A percentile compares a stretch with the other conserved stretches of the same genome.
phyloP scores from a whole-genome alignment of 2,329 filamentous ascomycete species.

The Pseudogymnoascus sp. region DNA sequence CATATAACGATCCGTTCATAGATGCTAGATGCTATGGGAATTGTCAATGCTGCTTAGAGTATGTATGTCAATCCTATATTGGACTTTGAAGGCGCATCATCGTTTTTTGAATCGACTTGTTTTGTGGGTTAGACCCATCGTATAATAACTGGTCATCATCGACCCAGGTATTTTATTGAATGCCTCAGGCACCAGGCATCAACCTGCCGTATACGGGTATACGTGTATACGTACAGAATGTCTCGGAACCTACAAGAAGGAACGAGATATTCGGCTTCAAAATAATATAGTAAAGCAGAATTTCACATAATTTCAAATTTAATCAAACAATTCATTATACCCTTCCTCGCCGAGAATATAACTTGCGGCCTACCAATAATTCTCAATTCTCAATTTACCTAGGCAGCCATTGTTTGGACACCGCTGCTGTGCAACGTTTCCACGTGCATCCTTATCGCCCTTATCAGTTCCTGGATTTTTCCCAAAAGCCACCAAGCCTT shows the following conservation, averaged over 20 bases:
- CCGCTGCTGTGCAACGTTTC: background rate
- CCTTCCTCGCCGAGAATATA: background rate
- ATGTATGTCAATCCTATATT: background rate
- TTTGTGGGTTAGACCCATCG: background rate
- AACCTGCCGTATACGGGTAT: background rate
- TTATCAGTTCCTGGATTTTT: slow-evolving; percentile 8
- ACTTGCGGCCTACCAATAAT: background rate
- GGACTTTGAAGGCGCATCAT: background rate
- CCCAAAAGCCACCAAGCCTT: background rate
- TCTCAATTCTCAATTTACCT: background rate
- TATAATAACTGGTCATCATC: background rate
- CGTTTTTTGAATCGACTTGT: background rate
- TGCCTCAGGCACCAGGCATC: background rate
- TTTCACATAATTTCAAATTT: background rate
- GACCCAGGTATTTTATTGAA: background rate
- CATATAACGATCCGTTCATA: slow-evolving; percentile 6
- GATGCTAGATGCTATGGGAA: background rate
- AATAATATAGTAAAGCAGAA: background rate
- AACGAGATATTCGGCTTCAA: background rate
- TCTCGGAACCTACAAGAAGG: slow-evolving; percentile 1
- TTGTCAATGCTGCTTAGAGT: background rate
- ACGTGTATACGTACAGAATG: background rate
- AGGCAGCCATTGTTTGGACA: background rate
- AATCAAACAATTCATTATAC: slow-evolving; percentile 1
- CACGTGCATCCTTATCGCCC: background rate